A percentile compares a stretch with the other conserved stretches of the same genome.
These are phyloP conservation scores for Syzygium aromaticum DNA, from an alignment of 345 rosid genomes.

Conservation along the genomic window DNA sequence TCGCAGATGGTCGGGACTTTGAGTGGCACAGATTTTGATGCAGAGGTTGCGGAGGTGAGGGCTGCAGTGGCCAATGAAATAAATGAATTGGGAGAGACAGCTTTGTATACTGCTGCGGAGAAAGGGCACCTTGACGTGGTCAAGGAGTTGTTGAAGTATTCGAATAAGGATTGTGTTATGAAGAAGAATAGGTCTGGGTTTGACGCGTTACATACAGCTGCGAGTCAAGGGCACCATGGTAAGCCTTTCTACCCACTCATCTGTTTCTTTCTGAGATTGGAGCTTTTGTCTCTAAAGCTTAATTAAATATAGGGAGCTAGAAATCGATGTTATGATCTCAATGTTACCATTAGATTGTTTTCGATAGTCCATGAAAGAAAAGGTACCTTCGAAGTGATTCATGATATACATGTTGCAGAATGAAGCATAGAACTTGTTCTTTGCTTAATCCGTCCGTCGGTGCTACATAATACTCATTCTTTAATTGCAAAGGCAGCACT, in stretches of 20 bases:
- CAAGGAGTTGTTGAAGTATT: slow-evolving; percentile 14
- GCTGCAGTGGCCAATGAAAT: slow-evolving; percentile 18
- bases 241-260: not conserved
- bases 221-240: slow-evolving; percentile 20
- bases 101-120: slow-evolving; percentile 17
- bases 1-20: slow-evolving; percentile 6
- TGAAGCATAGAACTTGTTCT: not conserved
- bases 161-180: slow-evolving; percentile 10
- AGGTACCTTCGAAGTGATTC: not conserved
- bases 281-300: not conserved
- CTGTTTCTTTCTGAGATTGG: not conserved
- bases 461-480: not conserved
- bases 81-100: slow-evolving; percentile 24
- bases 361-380: not conserved
- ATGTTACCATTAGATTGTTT: not conserved
- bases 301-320: not conserved
- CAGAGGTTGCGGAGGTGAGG: slow-evolving; percentile 19
- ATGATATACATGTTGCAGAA: not conserved
- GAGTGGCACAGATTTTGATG: slow-evolving; percentile 4
- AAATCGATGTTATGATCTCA: not conserved
- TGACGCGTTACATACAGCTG: slow-evolving; percentile 15
- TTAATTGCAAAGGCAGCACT: not conserved
- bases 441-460: not conserved
- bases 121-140: slow-evolving; percentile 22
- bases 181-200: slow-evolving; percentile 16